Evolutionary conservation across 345 rosid genomes (phyloP).

Genomic region (Turritis glabra): DNA sequence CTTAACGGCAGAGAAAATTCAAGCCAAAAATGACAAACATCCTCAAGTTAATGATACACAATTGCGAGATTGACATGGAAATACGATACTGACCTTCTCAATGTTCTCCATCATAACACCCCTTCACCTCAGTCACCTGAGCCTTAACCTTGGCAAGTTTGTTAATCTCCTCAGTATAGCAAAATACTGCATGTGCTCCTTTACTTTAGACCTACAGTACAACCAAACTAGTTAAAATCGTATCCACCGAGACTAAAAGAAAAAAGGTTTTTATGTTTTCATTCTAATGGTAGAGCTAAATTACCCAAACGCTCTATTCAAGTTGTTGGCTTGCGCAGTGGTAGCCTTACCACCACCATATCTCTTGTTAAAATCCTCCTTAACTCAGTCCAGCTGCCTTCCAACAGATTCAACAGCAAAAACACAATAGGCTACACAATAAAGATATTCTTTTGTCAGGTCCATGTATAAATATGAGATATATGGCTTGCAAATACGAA

Average conservation of each 20-base stretch:
- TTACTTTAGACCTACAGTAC: conserved; percentile 65
- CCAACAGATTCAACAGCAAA: conserved; percentile 92
- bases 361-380: conserved; percentile 79
- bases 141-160: conserved; percentile 87
- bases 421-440: conserved; percentile 74
- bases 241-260: neutral
- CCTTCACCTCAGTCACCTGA: conserved; percentile 86
- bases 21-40: neutral
- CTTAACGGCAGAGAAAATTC: neutral
- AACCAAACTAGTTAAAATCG: neutral
- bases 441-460: neutral
- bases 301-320: conserved; percentile 82
- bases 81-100: conserved; percentile 58
- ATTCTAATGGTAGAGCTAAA: neutral
- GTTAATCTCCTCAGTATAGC: conserved; percentile 80
- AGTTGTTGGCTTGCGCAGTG: conserved; percentile 67
- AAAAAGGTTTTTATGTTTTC: neutral
- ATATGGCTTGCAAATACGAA: neutral
- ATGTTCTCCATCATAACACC: conserved; percentile 96
- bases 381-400: conserved; percentile 77
- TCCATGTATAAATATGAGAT: neutral
- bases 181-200: conserved; percentile 88
- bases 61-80: conserved; percentile 2
- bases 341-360: conserved; percentile 91
- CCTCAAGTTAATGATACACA: neutral